These are phyloP conservation scores for Cryphonectria carpinicola DNA, from an alignment of 2,329 filamentous ascomycete genomes.

Conservation along the genomic window DNA sequence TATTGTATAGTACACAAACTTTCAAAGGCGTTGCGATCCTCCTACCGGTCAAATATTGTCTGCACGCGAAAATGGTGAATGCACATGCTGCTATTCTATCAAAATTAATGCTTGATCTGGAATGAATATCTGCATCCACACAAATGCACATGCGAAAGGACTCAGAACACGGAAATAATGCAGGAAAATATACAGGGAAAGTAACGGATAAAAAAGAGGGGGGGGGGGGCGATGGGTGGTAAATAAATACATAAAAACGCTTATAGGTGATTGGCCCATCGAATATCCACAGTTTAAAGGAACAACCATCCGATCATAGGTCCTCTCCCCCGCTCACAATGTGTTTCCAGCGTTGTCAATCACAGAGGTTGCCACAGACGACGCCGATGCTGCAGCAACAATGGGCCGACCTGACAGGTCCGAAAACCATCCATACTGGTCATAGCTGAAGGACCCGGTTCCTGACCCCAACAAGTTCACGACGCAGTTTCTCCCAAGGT, in stretches of 20 bases:
- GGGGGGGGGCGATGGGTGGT: too few species aligned
- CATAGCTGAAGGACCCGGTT: not conserved
- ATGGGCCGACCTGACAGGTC: not conserved
- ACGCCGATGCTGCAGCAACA: not conserved
- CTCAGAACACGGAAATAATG: not conserved
- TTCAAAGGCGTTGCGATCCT: not conserved
- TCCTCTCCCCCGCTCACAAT: not conserved
- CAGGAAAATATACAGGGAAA: too few species aligned
- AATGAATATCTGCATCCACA: not conserved
- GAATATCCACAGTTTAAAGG: not conserved
- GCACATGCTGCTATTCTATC: not conserved
- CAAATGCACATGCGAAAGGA: not conserved
- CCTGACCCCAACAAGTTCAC: slow-evolving; percentile 6
- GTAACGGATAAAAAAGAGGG: too few species aligned
- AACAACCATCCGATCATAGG: not conserved
- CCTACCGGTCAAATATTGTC: not conserved
- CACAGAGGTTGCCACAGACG: not conserved
- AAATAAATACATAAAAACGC: not conserved
- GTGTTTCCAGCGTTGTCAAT: slow-evolving; percentile 5
- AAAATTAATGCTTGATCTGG: not conserved
- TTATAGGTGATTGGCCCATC: not conserved
- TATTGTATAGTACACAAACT: not conserved
- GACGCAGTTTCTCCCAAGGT: slow-evolving; percentile 15
- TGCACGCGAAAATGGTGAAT: not conserved
- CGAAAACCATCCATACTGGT: slow-evolving; percentile 1